Evolutionary conservation across 768 basidiomycete species (phyloP).

Genomic region (Tylopilus rubrobrunneus): DNA sequence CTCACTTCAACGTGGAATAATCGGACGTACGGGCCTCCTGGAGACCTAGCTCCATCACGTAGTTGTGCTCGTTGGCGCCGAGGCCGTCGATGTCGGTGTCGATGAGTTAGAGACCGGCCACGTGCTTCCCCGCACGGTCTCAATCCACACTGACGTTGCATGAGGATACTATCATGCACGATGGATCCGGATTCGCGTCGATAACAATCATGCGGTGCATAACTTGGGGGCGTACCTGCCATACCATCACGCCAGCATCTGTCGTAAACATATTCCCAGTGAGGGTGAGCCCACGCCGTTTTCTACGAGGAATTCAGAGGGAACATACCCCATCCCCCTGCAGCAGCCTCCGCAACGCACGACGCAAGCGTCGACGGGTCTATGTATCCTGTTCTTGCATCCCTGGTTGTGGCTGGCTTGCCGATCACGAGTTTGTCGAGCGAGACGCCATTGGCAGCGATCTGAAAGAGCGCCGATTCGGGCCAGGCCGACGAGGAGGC

Average conservation of each 20-base stretch:
- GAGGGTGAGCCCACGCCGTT: background rate
- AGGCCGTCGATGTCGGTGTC: constrained; percentile 1
- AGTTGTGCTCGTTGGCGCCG: constrained; percentile 20
- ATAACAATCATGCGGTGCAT: background rate
- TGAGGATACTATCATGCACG: constrained; percentile 33
- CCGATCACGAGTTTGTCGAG: constrained; percentile 54
- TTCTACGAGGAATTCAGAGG: background rate
- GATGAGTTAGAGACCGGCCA: constrained; percentile 27
- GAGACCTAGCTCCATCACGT: background rate
- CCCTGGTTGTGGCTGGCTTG: constrained; percentile 42
- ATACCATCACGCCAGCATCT: constrained; percentile 41
- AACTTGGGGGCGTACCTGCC: constrained; percentile 30
- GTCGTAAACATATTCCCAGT: background rate
- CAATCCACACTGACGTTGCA: constrained; percentile 37
- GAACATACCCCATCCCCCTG: constrained; percentile 53
- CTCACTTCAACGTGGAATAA: background rate
- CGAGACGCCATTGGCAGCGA: constrained; percentile 42
- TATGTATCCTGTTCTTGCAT: constrained; percentile 56
- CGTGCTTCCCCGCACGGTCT: constrained; percentile 35
- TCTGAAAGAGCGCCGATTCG: constrained; percentile 52
- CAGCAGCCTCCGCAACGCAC: constrained; percentile 59
- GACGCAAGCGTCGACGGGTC: constrained; percentile 50
- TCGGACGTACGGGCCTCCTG: background rate
- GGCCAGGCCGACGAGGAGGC: constrained; percentile 61
- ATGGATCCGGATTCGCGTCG: background rate